Evolutionary conservation across 1,284 basidiomycete species (phyloP), one percentile per base, ranked within the genome.

Genomic region (Trametes hirsuta): DNA sequence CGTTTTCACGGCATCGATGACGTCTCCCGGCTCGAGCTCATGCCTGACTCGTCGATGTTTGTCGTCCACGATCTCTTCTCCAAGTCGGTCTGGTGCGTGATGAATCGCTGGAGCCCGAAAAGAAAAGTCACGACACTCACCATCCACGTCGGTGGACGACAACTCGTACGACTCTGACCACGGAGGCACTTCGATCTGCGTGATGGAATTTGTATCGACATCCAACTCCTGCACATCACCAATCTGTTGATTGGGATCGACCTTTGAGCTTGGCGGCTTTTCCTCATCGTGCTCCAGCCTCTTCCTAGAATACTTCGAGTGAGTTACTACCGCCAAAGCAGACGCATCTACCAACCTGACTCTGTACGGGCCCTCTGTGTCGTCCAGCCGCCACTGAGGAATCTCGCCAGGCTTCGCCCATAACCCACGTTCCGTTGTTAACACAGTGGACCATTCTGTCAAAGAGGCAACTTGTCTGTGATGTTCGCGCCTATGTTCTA

Each of bases 1-100:
- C 22, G 94, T 96, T 61, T 83, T 84, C 1, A 94, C 90, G n/a
- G 91, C 93, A 67, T 97, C 93, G 41, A 98, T 94, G 2, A 94
- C 83, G 72, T 98, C 96, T 3, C 93, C 93, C 12, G 90, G 85
- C 69, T 96, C 92, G 22, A 98, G 81, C 72, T 94, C 88, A 77
- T 97, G 89, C 71, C 94, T 80, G 37, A 93, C 82, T 71, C 90
- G 78, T 55, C 91, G 79, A 69, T 90, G 86, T 62, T 91, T 93
- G 71, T 93, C 91, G 47, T 94, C 91, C 0, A 81, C 75, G 37
- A 91, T 81, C 39, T 92, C 90, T 63, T 93, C 91, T 1, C 82
- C 80, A 34, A 91, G 76, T 48, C 86, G 79, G 60, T 84, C 82
- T 76, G 68, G 65, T 55, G 41, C 55, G n/a, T 24, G 10, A 25